Percentiles rank a stretch among this genome's conserved stretches.
These are phyloP conservation scores for Dioscorea dumetorum DNA, from an alignment of 106 monocot genomes.

Conservation along the genomic window DNA sequence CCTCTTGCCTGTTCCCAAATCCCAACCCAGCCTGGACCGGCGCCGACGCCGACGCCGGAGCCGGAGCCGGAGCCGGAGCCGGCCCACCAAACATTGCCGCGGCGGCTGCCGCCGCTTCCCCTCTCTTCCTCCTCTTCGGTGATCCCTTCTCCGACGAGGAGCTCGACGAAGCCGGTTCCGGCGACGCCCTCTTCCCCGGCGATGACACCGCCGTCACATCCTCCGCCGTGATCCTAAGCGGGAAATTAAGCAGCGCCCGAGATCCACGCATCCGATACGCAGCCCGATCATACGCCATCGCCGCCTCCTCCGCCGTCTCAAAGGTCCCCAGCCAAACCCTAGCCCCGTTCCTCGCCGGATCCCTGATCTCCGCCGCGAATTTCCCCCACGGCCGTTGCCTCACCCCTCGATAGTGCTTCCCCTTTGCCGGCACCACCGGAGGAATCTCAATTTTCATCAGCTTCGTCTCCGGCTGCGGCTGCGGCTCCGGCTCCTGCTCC, in stretches of 20 bases:
- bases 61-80: conserved; percentile 5
- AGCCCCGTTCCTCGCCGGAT: conserved; percentile 74
- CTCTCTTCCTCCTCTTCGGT: conserved; percentile 36
- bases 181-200: conserved; percentile 32
- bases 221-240: conserved; percentile 41
- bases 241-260: conserved; percentile 77
- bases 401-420: conserved; percentile 80
- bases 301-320: conserved; percentile 51
- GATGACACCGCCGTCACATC: neutral
- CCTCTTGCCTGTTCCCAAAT: conserved; percentile 19
- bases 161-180: conserved; percentile 22
- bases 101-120: conserved; percentile 15
- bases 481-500: neutral
- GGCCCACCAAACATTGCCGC: neutral
- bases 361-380: conserved; percentile 60
- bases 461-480: neutral
- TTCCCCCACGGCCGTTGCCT: conserved; percentile 66
- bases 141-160: conserved; percentile 8
- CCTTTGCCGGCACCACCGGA: conserved; percentile 18
- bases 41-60: too few relatives aligned
- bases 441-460: neutral
- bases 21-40: too few relatives aligned
- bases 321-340: conserved; percentile 66
- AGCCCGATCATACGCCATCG: conserved; percentile 65
- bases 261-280: conserved; percentile 75